A percentile compares a stretch with the other conserved stretches of the same genome.
phyloP scores from a whole-genome alignment of 176 grass and related monocot species.

The Rhipidocladum racemiflorum region DNA sequence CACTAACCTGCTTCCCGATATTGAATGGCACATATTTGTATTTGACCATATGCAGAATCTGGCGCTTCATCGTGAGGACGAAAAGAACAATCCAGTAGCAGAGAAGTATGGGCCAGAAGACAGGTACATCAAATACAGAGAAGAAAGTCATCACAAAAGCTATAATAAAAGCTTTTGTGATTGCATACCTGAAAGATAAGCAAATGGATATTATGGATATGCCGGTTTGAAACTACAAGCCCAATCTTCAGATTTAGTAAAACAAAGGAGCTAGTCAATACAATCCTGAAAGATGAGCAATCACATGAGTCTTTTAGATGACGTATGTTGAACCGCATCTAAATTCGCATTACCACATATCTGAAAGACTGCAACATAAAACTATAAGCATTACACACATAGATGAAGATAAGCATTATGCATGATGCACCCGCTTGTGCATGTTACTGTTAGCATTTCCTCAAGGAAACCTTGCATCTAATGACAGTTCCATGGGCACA shows the following conservation, averaged over 20 bases:
- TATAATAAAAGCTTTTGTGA: constrained; percentile 88
- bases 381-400: not conserved
- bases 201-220: not conserved
- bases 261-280: not conserved
- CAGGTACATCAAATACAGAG: constrained; percentile 93
- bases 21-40: constrained; percentile 82
- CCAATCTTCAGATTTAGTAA: not conserved
- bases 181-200: constrained; percentile 73
- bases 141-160: constrained; percentile 96
- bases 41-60: constrained; percentile 94
- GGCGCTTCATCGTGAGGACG: constrained; percentile 85
- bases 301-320: not conserved
- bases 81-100: constrained; percentile 96
- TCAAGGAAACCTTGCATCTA: not conserved
- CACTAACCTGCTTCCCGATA: constrained; percentile 79
- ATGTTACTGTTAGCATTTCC: not conserved
- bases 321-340: not conserved
- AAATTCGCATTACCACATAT: not conserved
- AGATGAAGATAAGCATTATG: not conserved
- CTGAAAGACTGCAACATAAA: not conserved
- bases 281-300: not conserved
- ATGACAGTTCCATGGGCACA: not conserved
- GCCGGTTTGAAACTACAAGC: not conserved
- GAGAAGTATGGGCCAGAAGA: constrained; percentile 92
- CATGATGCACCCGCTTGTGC: not conserved